Conservation (phyloP, 2,329 filamentous ascomycete species). For the Chrysoporthe cubensis region DNA sequence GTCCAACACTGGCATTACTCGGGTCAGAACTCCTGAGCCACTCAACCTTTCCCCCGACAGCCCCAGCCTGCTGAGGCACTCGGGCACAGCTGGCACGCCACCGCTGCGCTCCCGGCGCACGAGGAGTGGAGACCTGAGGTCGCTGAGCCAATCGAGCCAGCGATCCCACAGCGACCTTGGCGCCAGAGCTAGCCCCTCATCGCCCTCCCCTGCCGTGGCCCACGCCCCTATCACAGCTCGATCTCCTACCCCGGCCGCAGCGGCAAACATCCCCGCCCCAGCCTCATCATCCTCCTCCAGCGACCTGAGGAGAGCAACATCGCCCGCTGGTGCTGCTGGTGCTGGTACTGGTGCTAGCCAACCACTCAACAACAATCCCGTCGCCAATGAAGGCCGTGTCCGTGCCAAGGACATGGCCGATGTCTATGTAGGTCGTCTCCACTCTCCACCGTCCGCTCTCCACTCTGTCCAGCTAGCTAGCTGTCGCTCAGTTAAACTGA, state of each 20-base stretch:
- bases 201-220: not conserved
- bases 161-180: constrained; percentile 25
- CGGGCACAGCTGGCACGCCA: constrained; percentile 54
- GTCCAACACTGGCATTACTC: constrained; percentile 59
- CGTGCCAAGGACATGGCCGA: constrained; percentile 87
- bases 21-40: constrained; percentile 58
- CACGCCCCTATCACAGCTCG: constrained; percentile 16
- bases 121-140: constrained; percentile 75
- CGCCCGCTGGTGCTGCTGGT: constrained; percentile 18
- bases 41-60: constrained; percentile 65
- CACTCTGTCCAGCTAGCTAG: not conserved
- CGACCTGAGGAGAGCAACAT: constrained; percentile 27
- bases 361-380: constrained; percentile 58
- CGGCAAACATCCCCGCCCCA: constrained; percentile 29
- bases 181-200: constrained; percentile 35
- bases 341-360: constrained; percentile 17
- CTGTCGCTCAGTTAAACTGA: constrained; percentile 27
- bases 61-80: constrained; percentile 54
- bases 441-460: constrained; percentile 21
- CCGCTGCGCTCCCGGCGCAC: constrained; percentile 71
- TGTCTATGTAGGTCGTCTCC: constrained; percentile 77
- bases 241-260: constrained; percentile 26
- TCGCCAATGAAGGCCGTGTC: constrained; percentile 85
- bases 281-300: constrained; percentile 24
- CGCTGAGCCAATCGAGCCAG: constrained; percentile 61